A percentile compares a stretch with the other conserved stretches of the same genome.
Conservation (phyloP, 768 basidiomycete genomes). For the Amanita subjunquillea region DNA sequence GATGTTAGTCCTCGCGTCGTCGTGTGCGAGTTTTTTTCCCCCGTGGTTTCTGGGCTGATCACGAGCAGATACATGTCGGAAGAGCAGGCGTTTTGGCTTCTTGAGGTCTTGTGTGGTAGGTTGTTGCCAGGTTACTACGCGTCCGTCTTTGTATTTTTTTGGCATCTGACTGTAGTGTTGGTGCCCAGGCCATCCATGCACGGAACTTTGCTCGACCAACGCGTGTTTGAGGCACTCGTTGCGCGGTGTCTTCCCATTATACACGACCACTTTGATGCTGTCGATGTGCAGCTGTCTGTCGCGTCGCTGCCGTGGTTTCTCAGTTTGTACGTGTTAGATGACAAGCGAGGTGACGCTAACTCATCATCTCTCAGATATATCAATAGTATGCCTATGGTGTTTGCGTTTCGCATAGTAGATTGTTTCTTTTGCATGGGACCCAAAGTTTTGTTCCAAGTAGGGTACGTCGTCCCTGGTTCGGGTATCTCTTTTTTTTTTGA, state of each 20-base stretch:
- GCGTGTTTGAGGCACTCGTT: conserved; percentile 94
- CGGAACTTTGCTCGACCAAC: conserved; percentile 95
- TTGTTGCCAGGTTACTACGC: conserved; percentile 96
- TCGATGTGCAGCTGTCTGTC: conserved; percentile 95
- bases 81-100: conserved; percentile 96
- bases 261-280: conserved; percentile 81
- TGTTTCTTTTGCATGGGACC: conserved; percentile 99
- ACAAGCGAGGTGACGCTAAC: no score
- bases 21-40: not conserved
- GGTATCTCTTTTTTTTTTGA: conserved; percentile 7
- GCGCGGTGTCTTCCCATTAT: conserved; percentile 85
- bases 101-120: conserved; percentile 90
- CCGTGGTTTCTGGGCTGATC: not conserved
- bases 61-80: conserved; percentile 88
- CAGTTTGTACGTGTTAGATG: conserved; percentile 56
- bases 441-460: conserved; percentile 97
- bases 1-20: conserved; percentile 41
- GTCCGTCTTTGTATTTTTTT: conserved; percentile 14
- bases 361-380: conserved; percentile 50
- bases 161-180: no score
- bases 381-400: conserved; percentile 95
- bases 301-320: conserved; percentile 98
- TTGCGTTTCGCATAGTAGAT: conserved; percentile 95
- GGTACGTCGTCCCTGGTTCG: conserved; percentile 39
- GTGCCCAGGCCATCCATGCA: conserved; percentile 85